Evolutionary conservation across 768 basidiomycete species (phyloP), one percentile per base, ranked within the genome.

Genomic region (Tylopilus sp.): DNA sequence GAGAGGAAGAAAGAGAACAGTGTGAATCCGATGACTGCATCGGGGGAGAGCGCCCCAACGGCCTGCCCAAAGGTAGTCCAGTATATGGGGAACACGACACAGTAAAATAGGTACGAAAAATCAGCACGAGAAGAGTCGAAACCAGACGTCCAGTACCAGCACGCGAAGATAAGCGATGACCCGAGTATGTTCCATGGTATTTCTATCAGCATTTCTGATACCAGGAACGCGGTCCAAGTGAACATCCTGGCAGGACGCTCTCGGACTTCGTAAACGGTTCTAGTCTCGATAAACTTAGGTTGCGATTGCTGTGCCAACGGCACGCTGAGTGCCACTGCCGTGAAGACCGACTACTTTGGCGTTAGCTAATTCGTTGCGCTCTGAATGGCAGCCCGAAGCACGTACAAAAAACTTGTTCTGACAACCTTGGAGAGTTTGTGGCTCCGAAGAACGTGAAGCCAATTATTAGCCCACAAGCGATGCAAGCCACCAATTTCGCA

Each of bases 211-310:
- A 84, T 67, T 58, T 80, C 78, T 0, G 83, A 73, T 1, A 80
- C 76, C n/a, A 82, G 55, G 29, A 84, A 69, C 0, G 82, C 79
- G 0, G 79, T 75, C 84, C 84, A 86, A 58, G 73, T 73, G 64
- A 85, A 87, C 76, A 57, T 45, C 30, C 30, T 45, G 3, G 30
- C 30, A 45, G 44, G 30, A 22, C 29, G 30, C 21, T 45, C 44
- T 3, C 21, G 19, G 21, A 45, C 44, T 31, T 45, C 44, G 11
- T 45, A 22, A 9, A 45, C 30, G 6, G 44, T 45, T 24, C 44
- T 19, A 10, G 9, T 31, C 3, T 45, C 30, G 44, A 45, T 31
- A 10, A 45, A 33, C 21, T 31, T 45, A 30, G 5, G 6, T 16
- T 22, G 19, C 6, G 19, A 31, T 7, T 45, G 44, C 30, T 45